Conservation (phyloP, 1,139 yeast species). For the Saccharomyces hybrid region DNA sequence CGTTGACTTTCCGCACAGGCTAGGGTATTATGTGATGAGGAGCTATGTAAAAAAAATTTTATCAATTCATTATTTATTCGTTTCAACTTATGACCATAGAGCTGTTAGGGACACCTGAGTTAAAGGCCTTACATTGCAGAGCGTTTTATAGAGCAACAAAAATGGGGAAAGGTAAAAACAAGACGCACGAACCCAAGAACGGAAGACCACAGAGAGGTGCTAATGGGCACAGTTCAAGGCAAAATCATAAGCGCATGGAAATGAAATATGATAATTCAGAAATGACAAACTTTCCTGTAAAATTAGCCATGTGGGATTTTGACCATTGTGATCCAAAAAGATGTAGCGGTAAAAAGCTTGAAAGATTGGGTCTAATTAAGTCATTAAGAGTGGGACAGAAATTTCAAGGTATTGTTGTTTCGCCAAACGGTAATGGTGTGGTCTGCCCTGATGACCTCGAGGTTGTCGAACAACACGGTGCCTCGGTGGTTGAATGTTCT, state of each 20-base stretch:
- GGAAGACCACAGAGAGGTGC: conserved; percentile 37
- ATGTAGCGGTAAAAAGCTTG: conserved; percentile 92
- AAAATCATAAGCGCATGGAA: conserved; percentile 41
- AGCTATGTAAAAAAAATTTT: background rate
- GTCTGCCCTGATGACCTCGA: conserved; percentile 85
- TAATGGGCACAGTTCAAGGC: conserved; percentile 53
- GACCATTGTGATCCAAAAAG: conserved; percentile 98
- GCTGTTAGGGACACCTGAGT: background rate
- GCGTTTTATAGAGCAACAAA: background rate
- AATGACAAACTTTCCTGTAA: conserved; percentile 52
- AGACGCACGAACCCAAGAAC: conserved; percentile 38
- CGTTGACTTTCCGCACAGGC: background rate
- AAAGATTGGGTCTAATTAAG: conserved; percentile 75
- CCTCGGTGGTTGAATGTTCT: conserved; percentile 96
- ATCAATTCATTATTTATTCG: background rate
- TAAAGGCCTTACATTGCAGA: background rate
- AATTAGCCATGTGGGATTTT: conserved; percentile 89
- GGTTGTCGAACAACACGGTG: conserved; percentile 72
- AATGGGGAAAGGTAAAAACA: conserved; percentile 47
- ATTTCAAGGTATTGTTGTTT: conserved; percentile 80
- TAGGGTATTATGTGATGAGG: background rate
- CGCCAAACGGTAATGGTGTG: conserved; percentile 86
- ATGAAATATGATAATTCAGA: conserved; percentile 32
- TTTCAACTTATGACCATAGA: background rate
- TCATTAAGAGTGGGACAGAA: conserved; percentile 82